A percentile compares a stretch with the other conserved stretches of the same genome.
These are phyloP conservation scores for Domatiomyces globalis DNA, from an alignment of 2,329 filamentous ascomycete species.

Conservation along the genomic window DNA sequence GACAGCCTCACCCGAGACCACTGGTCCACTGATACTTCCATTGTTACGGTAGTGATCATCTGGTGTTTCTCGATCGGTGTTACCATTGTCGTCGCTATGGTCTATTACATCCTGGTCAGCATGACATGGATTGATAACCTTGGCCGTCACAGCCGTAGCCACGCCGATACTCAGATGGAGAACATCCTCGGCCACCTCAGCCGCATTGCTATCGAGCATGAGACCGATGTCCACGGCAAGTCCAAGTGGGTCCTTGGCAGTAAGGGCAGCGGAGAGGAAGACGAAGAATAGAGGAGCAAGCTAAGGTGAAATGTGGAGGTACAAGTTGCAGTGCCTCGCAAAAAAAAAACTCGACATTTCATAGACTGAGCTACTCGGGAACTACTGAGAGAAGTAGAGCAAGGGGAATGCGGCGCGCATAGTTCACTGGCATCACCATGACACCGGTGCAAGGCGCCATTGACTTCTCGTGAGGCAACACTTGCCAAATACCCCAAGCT, in stretches of 20 bases:
- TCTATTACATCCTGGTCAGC: slow-evolving; percentile 37
- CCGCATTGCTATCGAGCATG: slow-evolving; percentile 39
- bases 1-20: slow-evolving; percentile 9
- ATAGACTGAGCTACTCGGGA: background rate
- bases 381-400: background rate
- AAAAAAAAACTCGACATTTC: background rate
- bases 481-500: background rate
- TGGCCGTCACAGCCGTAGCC: slow-evolving; percentile 37
- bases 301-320: background rate
- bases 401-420: background rate
- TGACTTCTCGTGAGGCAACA: background rate
- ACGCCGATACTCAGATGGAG: slow-evolving; percentile 40
- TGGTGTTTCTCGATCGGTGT: slow-evolving; percentile 41
- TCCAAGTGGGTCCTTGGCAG: slow-evolving; percentile 31
- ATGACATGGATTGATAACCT: slow-evolving; percentile 36
- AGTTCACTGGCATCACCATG: background rate
- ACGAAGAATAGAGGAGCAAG: slow-evolving; percentile 24
- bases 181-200: slow-evolving; percentile 39
- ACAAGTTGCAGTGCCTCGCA: background rate
- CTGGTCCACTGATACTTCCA: slow-evolving; percentile 24
- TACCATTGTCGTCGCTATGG: slow-evolving; percentile 38
- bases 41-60: slow-evolving; percentile 40
- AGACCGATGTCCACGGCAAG: slow-evolving; percentile 33
- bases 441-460: background rate
- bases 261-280: slow-evolving; percentile 30